Conservation (phyloP, 73 alveolate species). For the Tetrahymena borealis region DNA sequence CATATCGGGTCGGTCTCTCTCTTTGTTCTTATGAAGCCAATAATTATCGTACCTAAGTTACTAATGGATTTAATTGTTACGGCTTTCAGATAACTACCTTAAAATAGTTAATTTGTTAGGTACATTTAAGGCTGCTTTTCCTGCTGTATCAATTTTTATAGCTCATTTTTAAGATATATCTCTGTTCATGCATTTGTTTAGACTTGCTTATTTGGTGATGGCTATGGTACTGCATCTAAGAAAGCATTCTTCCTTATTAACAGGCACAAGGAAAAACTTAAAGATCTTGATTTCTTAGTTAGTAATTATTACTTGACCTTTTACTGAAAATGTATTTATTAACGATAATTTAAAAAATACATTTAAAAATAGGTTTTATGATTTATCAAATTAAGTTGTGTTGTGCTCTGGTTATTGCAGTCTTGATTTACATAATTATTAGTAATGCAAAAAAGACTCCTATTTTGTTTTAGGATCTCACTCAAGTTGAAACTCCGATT, state of each 20-base stretch:
- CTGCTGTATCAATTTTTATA: conserved; percentile 26
- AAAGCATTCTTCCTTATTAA: conserved; percentile 26
- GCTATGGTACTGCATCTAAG: conserved; percentile 23
- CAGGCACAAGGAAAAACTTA: conserved; percentile 21
- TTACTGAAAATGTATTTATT: background rate
- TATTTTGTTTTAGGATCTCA: conserved; percentile 3
- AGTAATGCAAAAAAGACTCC: conserved; percentile 7
- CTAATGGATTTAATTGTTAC: conserved; percentile 7
- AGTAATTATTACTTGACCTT: background rate
- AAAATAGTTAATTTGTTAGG: conserved; percentile 28
- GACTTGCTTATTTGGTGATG: conserved; percentile 35
- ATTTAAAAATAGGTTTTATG: background rate
- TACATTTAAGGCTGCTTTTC: conserved; percentile 25
- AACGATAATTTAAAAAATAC: background rate
- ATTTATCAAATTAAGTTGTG: conserved; percentile 21
- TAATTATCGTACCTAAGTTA: conserved; percentile 15
- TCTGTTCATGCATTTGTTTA: conserved; percentile 33
- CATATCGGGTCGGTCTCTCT: conserved; percentile 33
- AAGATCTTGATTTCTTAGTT: conserved; percentile 27
- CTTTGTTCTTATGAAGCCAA: conserved; percentile 6
- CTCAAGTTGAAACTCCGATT: conserved; percentile 24
- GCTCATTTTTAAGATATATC: conserved; percentile 23
- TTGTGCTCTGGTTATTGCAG: conserved; percentile 18
- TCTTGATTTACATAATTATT: conserved; percentile 14
- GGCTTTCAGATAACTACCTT: conserved; percentile 23